These are phyloP conservation scores for Lichtheimia ornata DNA, from an alignment of 371 early-diverging fungal genomes.

Conservation along the genomic window DNA sequence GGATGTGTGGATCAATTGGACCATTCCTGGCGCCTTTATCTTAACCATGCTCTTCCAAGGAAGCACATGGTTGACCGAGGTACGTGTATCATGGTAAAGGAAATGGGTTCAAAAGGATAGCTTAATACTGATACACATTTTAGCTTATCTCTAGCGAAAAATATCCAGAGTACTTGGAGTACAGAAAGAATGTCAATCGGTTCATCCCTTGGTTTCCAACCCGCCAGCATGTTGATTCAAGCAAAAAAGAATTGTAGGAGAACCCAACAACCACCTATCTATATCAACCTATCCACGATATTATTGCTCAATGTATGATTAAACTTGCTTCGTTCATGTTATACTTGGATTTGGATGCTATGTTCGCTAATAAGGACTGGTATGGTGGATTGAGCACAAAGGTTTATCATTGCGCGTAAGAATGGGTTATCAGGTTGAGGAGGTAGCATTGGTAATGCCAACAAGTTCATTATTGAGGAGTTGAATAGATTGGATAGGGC, in stretches of 20 bases:
- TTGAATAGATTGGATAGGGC: no score
- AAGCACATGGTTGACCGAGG: conserved; percentile 79
- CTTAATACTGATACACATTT: background rate
- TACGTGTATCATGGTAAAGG: conserved; percentile 17
- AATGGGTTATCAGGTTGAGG: no score
- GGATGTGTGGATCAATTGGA: conserved; percentile 54
- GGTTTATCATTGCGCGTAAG: no score
- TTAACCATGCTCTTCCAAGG: conserved; percentile 74
- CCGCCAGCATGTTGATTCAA: background rate
- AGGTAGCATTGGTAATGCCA: no score
- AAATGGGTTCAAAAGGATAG: conserved; percentile 9
- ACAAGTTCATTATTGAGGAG: no score
- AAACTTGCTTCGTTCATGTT: no score
- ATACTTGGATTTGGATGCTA: no score
- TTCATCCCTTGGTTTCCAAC: conserved; percentile 62
- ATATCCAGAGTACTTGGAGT: conserved; percentile 75
- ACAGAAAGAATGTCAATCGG: conserved; percentile 61
- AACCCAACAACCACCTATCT: no score
- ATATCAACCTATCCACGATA: no score
- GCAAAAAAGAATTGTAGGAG: conserved; percentile 3
- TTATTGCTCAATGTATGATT: no score
- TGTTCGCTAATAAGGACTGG: no score
- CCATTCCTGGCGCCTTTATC: conserved; percentile 53
- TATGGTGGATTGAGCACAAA: no score
- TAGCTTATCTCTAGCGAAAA: conserved; percentile 61